Base-by-base conservation (phyloP, 108 stramenopile species). In the Cyclotella sp. region DNA sequence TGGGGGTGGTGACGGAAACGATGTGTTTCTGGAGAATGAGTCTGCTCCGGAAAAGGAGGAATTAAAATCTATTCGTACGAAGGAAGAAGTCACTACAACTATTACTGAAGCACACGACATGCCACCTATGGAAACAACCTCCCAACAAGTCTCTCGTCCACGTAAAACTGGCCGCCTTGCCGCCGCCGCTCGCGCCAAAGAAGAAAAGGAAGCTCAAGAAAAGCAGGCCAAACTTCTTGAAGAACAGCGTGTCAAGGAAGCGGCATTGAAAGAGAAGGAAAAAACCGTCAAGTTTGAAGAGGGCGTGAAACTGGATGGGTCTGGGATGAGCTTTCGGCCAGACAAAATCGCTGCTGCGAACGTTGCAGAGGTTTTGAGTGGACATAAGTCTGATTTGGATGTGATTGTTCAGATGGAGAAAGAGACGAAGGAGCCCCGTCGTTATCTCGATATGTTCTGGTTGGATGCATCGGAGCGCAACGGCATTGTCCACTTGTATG, bases 401-500 rank as follows among this genome's bases (percentile, higher is more conserved):
- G 57, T 19, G 15, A 75, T 77, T 65, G 39, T 73, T 26, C 8
- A 47, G 46, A 42, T 67, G 61, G 58, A 68, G 42, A 63, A 42
- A 26, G 62, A 64, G 39, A 24, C 51, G 10, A 65, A 68, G 14
- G 63, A 78, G 34, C 82, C 84, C 22, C 73, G 79, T 51, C 72
- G 78, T 40, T 94, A 82, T 61, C 51, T 99, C 66, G 93, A 91
- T 70, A 72, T 99, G 74, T 99, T 87, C 76, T 99, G 97, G 96
- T 76, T 96, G 47, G 98, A 99, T 88, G 96, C 95, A n/a, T 71
- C 84, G 11, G 97, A 98, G 84, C 76, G 84, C 29, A 91, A 96
- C 51, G 99, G 99, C 11, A 84, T 85, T 19, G 84, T 99, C 39
- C 93, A 91, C 76, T 60, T 99, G 27, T 98, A 98, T 76, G 99